Evolutionary conservation across 2,329 filamentous ascomycete genomes (phyloP).

Genomic region (Orbilia blumenaviensis): DNA sequence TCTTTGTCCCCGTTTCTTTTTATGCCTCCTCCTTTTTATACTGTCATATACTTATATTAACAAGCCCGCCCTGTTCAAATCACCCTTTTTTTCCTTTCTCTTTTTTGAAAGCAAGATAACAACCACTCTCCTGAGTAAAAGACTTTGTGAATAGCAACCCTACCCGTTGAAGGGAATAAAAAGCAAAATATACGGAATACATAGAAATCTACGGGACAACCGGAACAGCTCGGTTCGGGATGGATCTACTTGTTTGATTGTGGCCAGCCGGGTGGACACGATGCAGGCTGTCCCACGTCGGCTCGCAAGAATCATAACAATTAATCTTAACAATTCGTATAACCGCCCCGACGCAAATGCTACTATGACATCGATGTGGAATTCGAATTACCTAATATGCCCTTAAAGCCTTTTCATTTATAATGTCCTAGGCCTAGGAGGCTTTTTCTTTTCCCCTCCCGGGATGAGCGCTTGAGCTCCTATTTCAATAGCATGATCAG

Average conservation of each 20-base stretch:
- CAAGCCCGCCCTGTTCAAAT: constrained; percentile 29
- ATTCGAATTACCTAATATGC: background rate
- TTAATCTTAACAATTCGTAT: background rate
- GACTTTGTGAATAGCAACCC: constrained; percentile 30
- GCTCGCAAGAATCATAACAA: background rate
- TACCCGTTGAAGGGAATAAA: constrained; percentile 15
- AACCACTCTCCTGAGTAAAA: constrained; percentile 35
- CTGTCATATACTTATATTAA: constrained; percentile 53
- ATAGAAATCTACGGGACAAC: background rate
- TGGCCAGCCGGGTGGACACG: background rate
- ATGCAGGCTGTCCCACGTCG: background rate
- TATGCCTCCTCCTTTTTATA: constrained; percentile 32
- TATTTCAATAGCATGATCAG: background rate
- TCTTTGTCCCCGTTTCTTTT: constrained; percentile 16
- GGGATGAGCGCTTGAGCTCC: background rate
- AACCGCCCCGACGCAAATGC: background rate
- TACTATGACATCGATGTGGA: background rate
- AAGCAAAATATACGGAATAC: constrained; percentile 11
- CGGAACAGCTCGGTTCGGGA: background rate
- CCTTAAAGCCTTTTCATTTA: background rate
- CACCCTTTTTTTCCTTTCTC: background rate
- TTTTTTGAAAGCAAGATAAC: constrained; percentile 17
- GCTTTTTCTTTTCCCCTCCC: background rate
- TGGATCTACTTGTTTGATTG: background rate
- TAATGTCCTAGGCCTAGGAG: too few relatives aligned